Base-by-base conservation (phyloP, 768 basidiomycete genomes). In the Russula dissimulans region DNA sequence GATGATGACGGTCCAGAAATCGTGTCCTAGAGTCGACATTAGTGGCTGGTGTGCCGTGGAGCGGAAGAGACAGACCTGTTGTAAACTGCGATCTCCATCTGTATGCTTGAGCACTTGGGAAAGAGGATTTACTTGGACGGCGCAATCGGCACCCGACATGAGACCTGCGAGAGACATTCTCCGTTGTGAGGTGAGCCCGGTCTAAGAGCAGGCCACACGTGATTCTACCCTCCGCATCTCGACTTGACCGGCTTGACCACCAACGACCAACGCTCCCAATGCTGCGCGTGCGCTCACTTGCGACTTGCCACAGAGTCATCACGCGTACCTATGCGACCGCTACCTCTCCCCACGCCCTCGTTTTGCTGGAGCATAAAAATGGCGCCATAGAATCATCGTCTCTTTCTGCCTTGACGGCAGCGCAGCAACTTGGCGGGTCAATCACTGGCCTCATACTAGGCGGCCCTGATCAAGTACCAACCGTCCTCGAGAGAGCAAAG, bases 401-500 rank as follows among this genome's bases (percentile, higher is more conserved):
- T 14, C 78, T 97, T 59, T 94, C 90, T 38, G 95, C 97, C 29
- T 75, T 99, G 64, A 91, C 94, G 1, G 97, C 97, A 45, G 97
- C 95, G 1, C 77, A 82, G 59, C 80, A 86, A 65, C 80, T 98
- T 2, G 92, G 92, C 47, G 93, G 93, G 3, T 77, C 89, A 68
- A 87, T 97, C 41, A 89, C 91, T 49, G 87, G 86, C 11, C 76
- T 92, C 39, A 72, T 93, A 43, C 76, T 89, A 18, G 89, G 86
- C n/a, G 78, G 77, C 26, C 76, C 82, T 62, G 84, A 84, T 29
- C 80, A 89, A 67, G 80, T 94, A 17, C 77, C 81, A 41, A 69
- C 70, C 38, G 81, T 88, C 1, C 74, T 93, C 7, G 85, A 85
- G 65, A 81, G 84, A 65, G 92, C 82, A 17, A 92, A 89, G 80